Conservation (phyloP, 2,329 filamentous ascomycete species). For the Orbilia quercus region DNA sequence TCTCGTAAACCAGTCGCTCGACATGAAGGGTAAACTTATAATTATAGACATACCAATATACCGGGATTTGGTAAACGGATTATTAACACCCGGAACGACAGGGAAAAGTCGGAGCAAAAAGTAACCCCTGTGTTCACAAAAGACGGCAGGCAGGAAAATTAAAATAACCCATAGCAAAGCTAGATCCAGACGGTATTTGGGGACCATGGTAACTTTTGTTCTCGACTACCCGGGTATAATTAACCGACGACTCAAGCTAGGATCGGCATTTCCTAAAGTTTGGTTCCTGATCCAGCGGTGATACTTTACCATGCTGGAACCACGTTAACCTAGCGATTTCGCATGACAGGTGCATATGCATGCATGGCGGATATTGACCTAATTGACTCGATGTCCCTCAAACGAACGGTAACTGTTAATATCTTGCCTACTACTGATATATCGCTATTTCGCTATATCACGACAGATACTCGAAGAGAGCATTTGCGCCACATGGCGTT, state of each 20-base stretch:
- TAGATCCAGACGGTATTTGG: background rate
- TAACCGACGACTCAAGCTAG: no score
- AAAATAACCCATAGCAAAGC: background rate
- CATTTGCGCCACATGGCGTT: background rate
- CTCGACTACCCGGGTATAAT: background rate
- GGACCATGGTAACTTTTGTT: background rate
- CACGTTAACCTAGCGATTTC: no score
- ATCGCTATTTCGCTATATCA: no score
- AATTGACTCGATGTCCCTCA: constrained; percentile 7
- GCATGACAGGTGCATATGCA: no score
- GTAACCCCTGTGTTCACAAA: constrained; percentile 45
- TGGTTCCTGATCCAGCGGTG: no score
- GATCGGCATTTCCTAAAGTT: no score
- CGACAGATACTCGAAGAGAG: no score
- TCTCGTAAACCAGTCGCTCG: no score
- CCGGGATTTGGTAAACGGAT: constrained; percentile 9
- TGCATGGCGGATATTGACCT: no score
- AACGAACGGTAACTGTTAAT: background rate
- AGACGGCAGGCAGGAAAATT: background rate
- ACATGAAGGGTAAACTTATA: background rate
- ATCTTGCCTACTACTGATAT: no score
- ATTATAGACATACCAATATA: constrained; percentile 35
- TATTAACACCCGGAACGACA: background rate
- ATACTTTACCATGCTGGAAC: no score
- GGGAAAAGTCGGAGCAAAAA: constrained; percentile 35